Evolutionary conservation across 2,329 filamentous ascomycete species (phyloP).

Genomic region (Aspergillus amoenus): DNA sequence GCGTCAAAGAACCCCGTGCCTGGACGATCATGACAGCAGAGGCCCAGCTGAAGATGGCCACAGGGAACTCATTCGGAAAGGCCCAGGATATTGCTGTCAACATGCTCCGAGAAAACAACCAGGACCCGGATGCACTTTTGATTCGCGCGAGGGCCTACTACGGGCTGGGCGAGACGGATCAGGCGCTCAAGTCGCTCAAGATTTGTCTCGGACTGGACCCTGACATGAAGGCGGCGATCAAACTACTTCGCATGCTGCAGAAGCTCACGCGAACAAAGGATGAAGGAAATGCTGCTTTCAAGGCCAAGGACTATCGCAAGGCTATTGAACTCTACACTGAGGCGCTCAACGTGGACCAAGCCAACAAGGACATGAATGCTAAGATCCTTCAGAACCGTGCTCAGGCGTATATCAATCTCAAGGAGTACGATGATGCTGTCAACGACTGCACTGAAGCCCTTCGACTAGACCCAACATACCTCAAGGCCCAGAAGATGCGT

Average conservation of each 20-base stretch:
- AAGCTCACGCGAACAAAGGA: constrained; percentile 92
- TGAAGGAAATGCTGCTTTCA: constrained; percentile 88
- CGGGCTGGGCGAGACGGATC: constrained; percentile 88
- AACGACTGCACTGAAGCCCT: constrained; percentile 83
- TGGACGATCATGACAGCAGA: constrained; percentile 93
- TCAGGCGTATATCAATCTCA: constrained; percentile 74
- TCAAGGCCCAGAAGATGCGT: constrained; percentile 89
- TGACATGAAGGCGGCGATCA: constrained; percentile 84
- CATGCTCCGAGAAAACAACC: constrained; percentile 78
- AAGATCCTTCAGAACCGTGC: constrained; percentile 95
- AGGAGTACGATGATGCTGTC: constrained; percentile 79
- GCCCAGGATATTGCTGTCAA: constrained; percentile 91
- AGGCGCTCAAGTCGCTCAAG: constrained; percentile 88
- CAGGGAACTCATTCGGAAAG: constrained; percentile 82
- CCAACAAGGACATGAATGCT: constrained; percentile 88
- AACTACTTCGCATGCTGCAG: constrained; percentile 84
- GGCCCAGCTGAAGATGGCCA: constrained; percentile 89
- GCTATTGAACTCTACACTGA: constrained; percentile 83
- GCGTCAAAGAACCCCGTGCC: constrained; percentile 80
- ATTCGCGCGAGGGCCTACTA: constrained; percentile 86
- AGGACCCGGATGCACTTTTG: constrained; percentile 91
- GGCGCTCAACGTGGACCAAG: constrained; percentile 80
- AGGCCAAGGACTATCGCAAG: constrained; percentile 73
- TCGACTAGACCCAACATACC: constrained; percentile 77
- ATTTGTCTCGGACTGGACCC: constrained; percentile 88